Conservation (phyloP, 1,284 basidiomycete genomes). For the Ustilago xerochloae region DNA sequence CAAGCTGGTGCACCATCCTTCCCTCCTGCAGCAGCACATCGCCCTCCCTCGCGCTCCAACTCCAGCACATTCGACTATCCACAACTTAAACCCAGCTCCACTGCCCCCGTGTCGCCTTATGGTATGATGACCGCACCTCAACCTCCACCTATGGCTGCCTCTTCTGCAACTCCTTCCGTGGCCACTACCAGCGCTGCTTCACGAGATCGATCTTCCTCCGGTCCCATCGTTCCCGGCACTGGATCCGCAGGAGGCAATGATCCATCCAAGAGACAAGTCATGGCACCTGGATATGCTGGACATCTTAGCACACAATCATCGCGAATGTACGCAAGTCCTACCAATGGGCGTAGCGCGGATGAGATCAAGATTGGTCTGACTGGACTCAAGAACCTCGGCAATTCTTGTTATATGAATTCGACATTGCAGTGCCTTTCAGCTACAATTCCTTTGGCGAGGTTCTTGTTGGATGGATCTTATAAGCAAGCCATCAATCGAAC, state of each 20-base stretch:
- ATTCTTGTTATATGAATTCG: conserved; percentile 68
- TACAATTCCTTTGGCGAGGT: conserved; percentile 61
- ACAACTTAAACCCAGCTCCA: conserved; percentile 36
- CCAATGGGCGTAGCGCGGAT: conserved; percentile 34
- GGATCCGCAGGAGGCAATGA: conserved; percentile 41
- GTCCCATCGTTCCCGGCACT: conserved; percentile 17
- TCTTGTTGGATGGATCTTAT: conserved; percentile 76
- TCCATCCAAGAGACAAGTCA: conserved; percentile 42
- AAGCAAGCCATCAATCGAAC: conserved; percentile 85
- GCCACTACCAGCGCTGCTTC: conserved; percentile 5
- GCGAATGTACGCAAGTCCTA: conserved; percentile 35
- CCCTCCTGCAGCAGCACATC: conserved; percentile 42
- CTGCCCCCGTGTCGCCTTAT: conserved; percentile 31
- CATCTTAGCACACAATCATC: conserved; percentile 34
- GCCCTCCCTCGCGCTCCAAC: conserved; percentile 37
- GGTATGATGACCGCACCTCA: conserved; percentile 40
- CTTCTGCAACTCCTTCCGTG: conserved; percentile 28
- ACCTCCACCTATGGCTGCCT: conserved; percentile 43
- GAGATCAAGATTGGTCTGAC: conserved; percentile 64
- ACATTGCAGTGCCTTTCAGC: conserved; percentile 67
- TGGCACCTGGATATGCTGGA: conserved; percentile 42
- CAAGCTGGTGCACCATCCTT: conserved; percentile 54
- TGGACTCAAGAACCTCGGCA: conserved; percentile 66
- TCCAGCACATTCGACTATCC: conserved; percentile 57
- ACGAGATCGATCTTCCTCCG: conserved; percentile 15